Evolutionary conservation across 495 filamentous ascomycete genomes (phyloP), one percentile per base, ranked within the genome.

Genomic region (Elaphomyces granulatus): DNA sequence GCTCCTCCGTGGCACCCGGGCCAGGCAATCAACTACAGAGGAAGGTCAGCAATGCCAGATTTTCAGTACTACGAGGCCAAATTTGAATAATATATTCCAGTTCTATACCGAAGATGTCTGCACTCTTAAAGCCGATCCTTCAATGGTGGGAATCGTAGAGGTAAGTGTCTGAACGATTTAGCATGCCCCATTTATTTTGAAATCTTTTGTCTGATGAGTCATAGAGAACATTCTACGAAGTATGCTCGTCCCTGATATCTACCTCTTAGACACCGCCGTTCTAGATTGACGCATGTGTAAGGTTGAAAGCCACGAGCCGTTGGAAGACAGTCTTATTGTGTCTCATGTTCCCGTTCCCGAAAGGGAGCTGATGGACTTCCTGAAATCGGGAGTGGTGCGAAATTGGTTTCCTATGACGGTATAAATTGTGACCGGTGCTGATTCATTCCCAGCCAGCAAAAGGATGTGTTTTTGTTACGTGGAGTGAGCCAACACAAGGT

Each of bases 361-460:
- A 21, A 35, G 45, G 1, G 47, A 50, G 30, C 15, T 63, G 7
- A 39, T 33, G 14, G 36, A 37, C 8, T 63, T 66, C 32, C 14
- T 52, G 34, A 31, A 39, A 39, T 56, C 59, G 6, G 58, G 49
- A 20, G 42, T 51, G 43, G 59, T 63, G 52, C 36, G 49, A 51
- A 16, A 4, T n/a, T n/a, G n/a, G n/a, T n/a, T n/a, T n/a, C n/a
- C n/a, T n/a, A n/a, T n/a, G n/a, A n/a, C n/a, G n/a, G n/a, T n/a
- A n/a, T n/a, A n/a, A n/a, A n/a, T n/a, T n/a, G n/a, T n/a, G n/a
- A n/a, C n/a, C n/a, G n/a, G n/a, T n/a, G n/a, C n/a, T n/a, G n/a
- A n/a, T n/a, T n/a, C n/a, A n/a, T n/a, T 18, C 32, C 8, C 39
- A 66, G 57, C 56, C 56, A n/a, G 58, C 64, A 8, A 49, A 49